phyloP scores from a whole-genome alignment of 306 rosid genomes.

The Rosa chinensis region DNA sequence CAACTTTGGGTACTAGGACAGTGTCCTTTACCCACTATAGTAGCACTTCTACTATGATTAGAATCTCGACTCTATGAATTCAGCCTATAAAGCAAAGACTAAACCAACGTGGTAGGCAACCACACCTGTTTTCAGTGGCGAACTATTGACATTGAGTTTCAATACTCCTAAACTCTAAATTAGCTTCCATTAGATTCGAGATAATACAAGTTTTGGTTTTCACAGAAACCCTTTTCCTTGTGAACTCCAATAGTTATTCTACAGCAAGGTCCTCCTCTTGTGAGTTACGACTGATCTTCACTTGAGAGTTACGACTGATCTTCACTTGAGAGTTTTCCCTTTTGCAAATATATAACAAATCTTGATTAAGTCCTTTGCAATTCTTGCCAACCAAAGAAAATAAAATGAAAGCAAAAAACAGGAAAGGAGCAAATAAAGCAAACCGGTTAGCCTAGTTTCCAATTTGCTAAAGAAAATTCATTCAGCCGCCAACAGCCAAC shows the following conservation, averaged over 20 bases:
- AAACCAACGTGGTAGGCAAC: background rate
- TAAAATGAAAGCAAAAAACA: no score
- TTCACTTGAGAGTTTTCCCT: background rate
- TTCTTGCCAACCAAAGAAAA: background rate
- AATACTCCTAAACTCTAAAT: no score
- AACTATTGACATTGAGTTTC: background rate
- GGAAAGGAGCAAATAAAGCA: background rate
- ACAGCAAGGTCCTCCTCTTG: background rate
- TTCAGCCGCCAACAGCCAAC: no score
- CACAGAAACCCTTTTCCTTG: background rate
- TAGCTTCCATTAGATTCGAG: no score
- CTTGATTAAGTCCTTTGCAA: background rate
- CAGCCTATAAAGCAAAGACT: background rate
- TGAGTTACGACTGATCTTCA: no score
- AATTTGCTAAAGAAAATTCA: no score
- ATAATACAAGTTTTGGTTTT: no score
- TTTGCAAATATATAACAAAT: no score
- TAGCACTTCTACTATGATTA: background rate
- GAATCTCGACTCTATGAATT: background rate
- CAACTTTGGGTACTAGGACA: no score
- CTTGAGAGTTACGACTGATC: background rate
- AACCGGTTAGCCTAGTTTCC: no score
- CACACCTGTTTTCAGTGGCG: background rate
- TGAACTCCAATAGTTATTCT: background rate
- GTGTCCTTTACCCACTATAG: no score